Evolutionary conservation across 768 basidiomycete species (phyloP).

Genomic region (Rhizopogon roseolus): DNA sequence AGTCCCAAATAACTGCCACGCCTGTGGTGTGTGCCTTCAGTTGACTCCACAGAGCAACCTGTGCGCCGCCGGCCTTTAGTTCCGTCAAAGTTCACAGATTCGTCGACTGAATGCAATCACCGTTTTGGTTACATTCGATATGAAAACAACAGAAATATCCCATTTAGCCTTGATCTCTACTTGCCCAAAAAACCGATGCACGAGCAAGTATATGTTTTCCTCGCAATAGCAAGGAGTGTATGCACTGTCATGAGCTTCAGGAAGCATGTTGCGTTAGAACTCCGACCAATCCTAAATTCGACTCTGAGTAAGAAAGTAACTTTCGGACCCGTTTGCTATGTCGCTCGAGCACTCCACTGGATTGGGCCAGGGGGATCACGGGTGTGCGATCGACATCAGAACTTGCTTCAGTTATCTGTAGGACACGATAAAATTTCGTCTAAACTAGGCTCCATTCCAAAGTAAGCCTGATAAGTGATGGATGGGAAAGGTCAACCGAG

Average conservation of each 20-base stretch:
- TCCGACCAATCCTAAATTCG: conserved; percentile 8
- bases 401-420: not conserved
- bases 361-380: no score
- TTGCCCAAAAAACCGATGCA: conserved; percentile 34
- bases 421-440: not conserved
- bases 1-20: conserved; percentile 62
- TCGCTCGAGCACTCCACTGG: not conserved
- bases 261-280: conserved; percentile 20
- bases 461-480: not conserved
- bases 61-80: conserved; percentile 7
- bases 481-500: not conserved
- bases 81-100: not conserved
- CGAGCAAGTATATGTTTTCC: conserved; percentile 67
- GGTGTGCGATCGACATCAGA: not conserved
- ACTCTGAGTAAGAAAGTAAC: not conserved
- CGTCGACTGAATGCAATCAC: conserved; percentile 28
- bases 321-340: not conserved
- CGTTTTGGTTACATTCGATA: conserved; percentile 59
- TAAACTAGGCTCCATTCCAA: not conserved
- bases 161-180: conserved; percentile 30
- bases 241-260: conserved; percentile 19
- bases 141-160: conserved; percentile 54
- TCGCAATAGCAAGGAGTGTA: conserved; percentile 69
- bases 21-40: conserved; percentile 32
- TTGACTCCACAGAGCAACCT: conserved; percentile 69